A percentile compares a stretch with the other conserved stretches of the same genome.
These are phyloP conservation scores for Tylopilus plumbeoviolaceoides DNA, from an alignment of 768 basidiomycete species.

Conservation along the genomic window DNA sequence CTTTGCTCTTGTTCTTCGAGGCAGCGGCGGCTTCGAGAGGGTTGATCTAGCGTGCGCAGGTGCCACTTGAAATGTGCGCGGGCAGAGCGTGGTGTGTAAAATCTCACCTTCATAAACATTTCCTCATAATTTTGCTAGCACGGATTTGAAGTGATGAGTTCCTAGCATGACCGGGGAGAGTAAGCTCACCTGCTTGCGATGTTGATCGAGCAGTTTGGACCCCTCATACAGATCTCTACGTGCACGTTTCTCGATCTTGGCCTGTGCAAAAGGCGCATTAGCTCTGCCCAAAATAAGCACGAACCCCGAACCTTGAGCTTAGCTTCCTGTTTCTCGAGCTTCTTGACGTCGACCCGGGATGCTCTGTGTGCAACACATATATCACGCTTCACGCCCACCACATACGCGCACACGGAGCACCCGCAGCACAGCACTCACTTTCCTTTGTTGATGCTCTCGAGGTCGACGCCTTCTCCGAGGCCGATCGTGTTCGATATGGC, in stretches of 20 bases:
- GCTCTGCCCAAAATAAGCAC: background rate
- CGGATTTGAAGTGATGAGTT: background rate
- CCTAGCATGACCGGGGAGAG: background rate
- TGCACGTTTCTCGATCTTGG: constrained; percentile 96
- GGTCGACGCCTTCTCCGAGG: constrained; percentile 77
- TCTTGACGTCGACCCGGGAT: constrained; percentile 90
- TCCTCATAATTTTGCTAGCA: constrained; percentile 93
- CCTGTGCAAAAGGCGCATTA: constrained; percentile 39
- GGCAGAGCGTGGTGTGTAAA: background rate
- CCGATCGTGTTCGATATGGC: constrained; percentile 78
- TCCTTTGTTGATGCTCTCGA: constrained; percentile 92
- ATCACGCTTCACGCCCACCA: background rate
- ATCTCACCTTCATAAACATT: constrained; percentile 91
- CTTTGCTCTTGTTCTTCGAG: constrained; percentile 94
- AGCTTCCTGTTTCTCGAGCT: constrained; percentile 94
- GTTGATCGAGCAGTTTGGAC: constrained; percentile 89
- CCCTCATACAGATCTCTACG: constrained; percentile 91
- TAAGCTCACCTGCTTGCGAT: constrained; percentile 73
- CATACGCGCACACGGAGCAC: constrained; percentile 1
- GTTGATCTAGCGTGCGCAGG: constrained; percentile 59
- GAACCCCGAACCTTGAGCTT: constrained; percentile 68
- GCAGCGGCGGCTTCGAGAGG: constrained; percentile 76
- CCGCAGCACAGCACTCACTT: constrained; percentile 51
- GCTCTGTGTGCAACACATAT: constrained; percentile 46
- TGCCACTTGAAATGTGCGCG: background rate